Evolutionary conservation across 495 filamentous ascomycete species (phyloP), one percentile per base, ranked within the genome.

Genomic region (Trichoderma gamsii): DNA sequence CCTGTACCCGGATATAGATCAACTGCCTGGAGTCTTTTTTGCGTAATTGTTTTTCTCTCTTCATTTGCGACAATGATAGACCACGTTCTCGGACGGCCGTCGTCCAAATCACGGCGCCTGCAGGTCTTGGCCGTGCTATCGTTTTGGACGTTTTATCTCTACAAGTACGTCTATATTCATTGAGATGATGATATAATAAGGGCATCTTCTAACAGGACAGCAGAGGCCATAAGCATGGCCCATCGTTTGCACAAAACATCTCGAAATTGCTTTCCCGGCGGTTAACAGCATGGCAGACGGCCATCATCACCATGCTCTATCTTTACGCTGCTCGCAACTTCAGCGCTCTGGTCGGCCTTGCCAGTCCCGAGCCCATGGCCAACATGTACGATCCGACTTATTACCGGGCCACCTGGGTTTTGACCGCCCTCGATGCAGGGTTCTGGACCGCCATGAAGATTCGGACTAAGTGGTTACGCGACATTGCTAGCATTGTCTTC

Each of bases 391-490:
- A 89, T 61, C 84, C 92, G 61, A 88, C 90, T n/a, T 99, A 96
- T 79, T 99, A 97, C 78, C 89, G 96, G 63, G 96, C 95, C 73
- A 98, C 95, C 81, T 98, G 94, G 95, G 87, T 97, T 27, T 89
- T 94, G 49, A 99, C 95, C 0, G 95, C 92, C 0, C 77, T 99
- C 68, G 95, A 99, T 75, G 95, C 95, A 12, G 95, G 95, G 0
- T 99, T 97, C 77, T 99, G 95, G 95, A 96, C 92, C 0, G 96
- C 95, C 6, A 99, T 99, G 95, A 89, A 87, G 67, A 90, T 99
- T 65, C 85, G 84, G 63, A 85, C 82, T 66, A 93, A 92, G 72
- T 92, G 90, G 89, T 74, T 96, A 21, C 83, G 92, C 29, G 93
- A 98, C 75, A 73, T 96, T 18, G 85, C 88, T 4, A 92, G 90